Evolutionary conservation across 2,329 filamentous ascomycete species (phyloP), one percentile per base, ranked within the genome.

Genomic region (Talaromyces sp.): DNA sequence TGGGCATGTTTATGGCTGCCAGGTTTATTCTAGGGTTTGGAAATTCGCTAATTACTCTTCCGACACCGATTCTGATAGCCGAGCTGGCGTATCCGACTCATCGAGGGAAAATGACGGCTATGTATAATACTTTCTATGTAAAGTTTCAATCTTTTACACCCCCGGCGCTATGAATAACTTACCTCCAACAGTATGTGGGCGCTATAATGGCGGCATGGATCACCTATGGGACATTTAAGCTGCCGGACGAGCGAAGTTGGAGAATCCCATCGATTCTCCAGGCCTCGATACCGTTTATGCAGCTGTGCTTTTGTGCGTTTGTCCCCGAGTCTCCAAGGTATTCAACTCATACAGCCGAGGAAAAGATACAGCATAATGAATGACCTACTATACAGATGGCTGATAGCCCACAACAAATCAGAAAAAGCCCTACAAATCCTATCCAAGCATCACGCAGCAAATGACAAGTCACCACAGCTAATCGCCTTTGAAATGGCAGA

Each of bases 371-470:
- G 11, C 13, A 35, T 35, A 35, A 35, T 17, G 14, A 17, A 14
- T 17, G 13, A 35, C 13, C n/a, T n/a, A n/a, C n/a, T 35, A 0
- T 86, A 86, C 2, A 75, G 85, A 56, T 88, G 84, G 84, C 78
- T 87, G n/a, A 83, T 86, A 59, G 81, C 82, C 32, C 81, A 84
- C 58, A 81, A 85, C 64, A 80, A 82, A 13, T 79, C 82, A 24
- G 83, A 86, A 31, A 80, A 86, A 60, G 84, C 84, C 0, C 74
- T 82, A n/a, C 71, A 78, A 3, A 80, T 84, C 1, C 78, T 89
- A 59, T 78, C 82, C 13, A 81, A 82, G 60, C 85, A 84, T 68
- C 86, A 87, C 59, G 86, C 84, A 2, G 79, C 84, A 62, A 76
- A 77, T 1, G 73, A 77, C 58, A 64, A 64, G 1, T 67, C 75